Evolutionary conservation across 2,329 filamentous ascomycete genomes (phyloP), one percentile per base, ranked within the genome.

Genomic region (Dactylellina leptospora): DNA sequence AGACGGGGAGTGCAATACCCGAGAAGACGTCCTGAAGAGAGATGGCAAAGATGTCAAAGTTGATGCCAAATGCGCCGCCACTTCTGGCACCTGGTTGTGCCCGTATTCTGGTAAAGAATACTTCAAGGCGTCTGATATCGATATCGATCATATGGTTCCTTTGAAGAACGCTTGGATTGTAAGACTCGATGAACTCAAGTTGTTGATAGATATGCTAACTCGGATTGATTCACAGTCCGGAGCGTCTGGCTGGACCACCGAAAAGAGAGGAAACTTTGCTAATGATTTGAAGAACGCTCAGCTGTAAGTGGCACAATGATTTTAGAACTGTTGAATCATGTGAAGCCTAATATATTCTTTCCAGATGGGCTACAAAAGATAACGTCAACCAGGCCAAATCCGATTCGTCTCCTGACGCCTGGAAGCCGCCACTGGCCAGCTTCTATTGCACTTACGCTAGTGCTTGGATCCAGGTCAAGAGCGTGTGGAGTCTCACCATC

Each of bases 111-210:
- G 90, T 13, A 87, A 81, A 0, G 86, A 83, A 0, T 92, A 89
- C 88, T 88, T 86, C 0, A 81, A 82, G 0, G 85, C 90, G 0
- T 85, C 83, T 16, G 89, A 93, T 75, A 79, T 95, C 0, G 90
- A 93, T 75, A 93, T 95, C 70, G 91, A 95, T 79, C 91, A 95
- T 78, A 84, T 95, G 80, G 90, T 96, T 1, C 90, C 91, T 0
- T 79, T 96, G 72, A 88, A 88, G 78, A 91, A 93, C 77, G 90
- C 90, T 3, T 93, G 90, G 90, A 87, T 71, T 89, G 73, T 77
- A 75, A 13, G 74, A 59, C 33, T 48, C 58, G 11, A 33, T 47
- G 5, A 11, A 47, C 25, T 73, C 56, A 23, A 40, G 6, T 13
- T 30, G 13, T 33, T 18, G 42, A 22, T 42, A 16, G 20, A 44